A percentile compares a stretch with the other conserved stretches of the same genome.
Evolutionary conservation across 805 yeast species (phyloP).

Genomic region (Ogataea saltuana): DNA sequence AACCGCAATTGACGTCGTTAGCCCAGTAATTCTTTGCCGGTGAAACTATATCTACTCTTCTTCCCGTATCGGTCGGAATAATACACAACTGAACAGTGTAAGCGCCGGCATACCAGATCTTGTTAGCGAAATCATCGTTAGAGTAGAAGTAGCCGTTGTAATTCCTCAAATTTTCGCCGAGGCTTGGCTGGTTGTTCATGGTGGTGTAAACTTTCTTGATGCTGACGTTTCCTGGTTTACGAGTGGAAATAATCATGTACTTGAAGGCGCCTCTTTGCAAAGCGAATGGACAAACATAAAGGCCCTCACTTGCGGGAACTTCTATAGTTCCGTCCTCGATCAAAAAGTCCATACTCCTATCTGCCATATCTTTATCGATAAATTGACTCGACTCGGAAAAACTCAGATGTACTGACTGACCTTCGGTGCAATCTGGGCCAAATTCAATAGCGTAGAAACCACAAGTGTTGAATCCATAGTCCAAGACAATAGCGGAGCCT

Average conservation of each 20-base stretch:
- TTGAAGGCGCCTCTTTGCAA: conserved; percentile 4
- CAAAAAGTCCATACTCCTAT: conserved; percentile 4
- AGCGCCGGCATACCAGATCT: conserved; percentile 7
- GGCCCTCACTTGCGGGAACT: conserved; percentile 4
- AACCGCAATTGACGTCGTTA: conserved; percentile 6
- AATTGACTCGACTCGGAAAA: conserved; percentile 5
- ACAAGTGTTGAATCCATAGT: conserved; percentile 6
- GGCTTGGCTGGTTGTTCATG: conserved; percentile 5
- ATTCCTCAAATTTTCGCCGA: conserved; percentile 4
- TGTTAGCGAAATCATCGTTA: conserved; percentile 6
- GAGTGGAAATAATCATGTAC: conserved; percentile 6
- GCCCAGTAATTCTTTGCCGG: conserved; percentile 7
- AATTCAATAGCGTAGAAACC: conserved; percentile 6
- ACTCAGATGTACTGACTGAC: conserved; percentile 5
- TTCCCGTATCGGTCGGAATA: conserved; percentile 5
- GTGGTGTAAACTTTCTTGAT: conserved; percentile 4
- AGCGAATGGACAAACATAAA: conserved; percentile 4
- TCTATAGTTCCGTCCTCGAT: conserved; percentile 6
- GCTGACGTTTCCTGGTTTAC: conserved; percentile 7
- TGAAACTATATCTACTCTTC: conserved; percentile 6
- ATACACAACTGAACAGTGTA: conserved; percentile 5
- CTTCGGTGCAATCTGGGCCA: neutral
- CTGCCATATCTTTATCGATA: conserved; percentile 5
- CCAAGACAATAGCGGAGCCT: conserved; percentile 1
- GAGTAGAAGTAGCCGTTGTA: conserved; percentile 7